Evolutionary conservation across 2,329 filamentous ascomycete species (phyloP).

Genomic region (Beauveria sp.): DNA sequence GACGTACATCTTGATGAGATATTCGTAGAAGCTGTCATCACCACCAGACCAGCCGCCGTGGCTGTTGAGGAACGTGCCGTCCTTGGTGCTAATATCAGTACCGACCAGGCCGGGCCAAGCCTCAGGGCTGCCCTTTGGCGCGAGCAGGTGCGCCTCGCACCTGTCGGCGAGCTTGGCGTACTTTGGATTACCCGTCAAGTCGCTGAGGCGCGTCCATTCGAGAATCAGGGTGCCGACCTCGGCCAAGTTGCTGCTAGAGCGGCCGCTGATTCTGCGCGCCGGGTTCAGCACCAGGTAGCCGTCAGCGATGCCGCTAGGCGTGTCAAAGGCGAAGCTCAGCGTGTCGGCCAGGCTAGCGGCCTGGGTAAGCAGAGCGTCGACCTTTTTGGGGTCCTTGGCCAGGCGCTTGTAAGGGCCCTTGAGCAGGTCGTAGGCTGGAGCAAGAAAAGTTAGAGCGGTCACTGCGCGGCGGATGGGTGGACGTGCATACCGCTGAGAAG

Average conservation of each 20-base stretch:
- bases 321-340: slow-evolving; percentile 68
- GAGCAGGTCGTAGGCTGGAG: slow-evolving; percentile 57
- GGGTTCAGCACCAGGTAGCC: slow-evolving; percentile 56
- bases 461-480: not conserved
- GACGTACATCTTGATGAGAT: slow-evolving; percentile 85
- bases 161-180: slow-evolving; percentile 59
- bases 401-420: slow-evolving; percentile 53
- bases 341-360: slow-evolving; percentile 59
- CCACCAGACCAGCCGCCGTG: slow-evolving; percentile 68
- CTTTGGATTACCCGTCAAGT: slow-evolving; percentile 57
- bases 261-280: slow-evolving; percentile 36
- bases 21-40: slow-evolving; percentile 63
- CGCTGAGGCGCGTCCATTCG: slow-evolving; percentile 71
- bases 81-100: slow-evolving; percentile 52
- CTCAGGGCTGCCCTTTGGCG: slow-evolving; percentile 46
- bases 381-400: slow-evolving; percentile 32
- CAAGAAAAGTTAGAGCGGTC: not conserved
- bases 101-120: slow-evolving; percentile 74
- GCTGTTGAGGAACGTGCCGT: slow-evolving; percentile 58
- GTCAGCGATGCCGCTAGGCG: slow-evolving; percentile 61
- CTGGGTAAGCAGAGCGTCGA: slow-evolving; percentile 56
- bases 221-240: slow-evolving; percentile 69
- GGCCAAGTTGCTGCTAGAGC: slow-evolving; percentile 61
- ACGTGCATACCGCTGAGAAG: slow-evolving; percentile 57
- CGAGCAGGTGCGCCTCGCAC: slow-evolving; percentile 60